Evolutionary conservation across 768 basidiomycete species (phyloP).

Genomic region (Ramaria rubella): DNA sequence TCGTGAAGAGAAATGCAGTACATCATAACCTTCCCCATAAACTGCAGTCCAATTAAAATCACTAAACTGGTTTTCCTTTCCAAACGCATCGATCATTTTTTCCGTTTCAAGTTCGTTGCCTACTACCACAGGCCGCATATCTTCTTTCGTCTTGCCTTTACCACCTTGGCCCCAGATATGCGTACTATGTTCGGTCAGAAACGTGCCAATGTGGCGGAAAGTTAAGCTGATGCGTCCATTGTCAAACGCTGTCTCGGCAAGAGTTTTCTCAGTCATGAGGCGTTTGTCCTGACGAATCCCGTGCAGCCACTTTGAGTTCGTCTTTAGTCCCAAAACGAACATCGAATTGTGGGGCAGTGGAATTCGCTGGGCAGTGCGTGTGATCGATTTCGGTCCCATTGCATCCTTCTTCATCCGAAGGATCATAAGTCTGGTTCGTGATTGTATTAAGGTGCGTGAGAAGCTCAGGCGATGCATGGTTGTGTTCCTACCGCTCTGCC

Average conservation of each 20-base stretch:
- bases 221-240: slow-evolving; percentile 75
- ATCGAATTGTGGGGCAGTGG: slow-evolving; percentile 76
- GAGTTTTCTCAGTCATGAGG: slow-evolving; percentile 42
- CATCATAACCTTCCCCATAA: slow-evolving; percentile 67
- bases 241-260: slow-evolving; percentile 45
- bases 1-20: slow-evolving; percentile 44
- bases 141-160: slow-evolving; percentile 49
- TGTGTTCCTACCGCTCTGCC: slow-evolving; percentile 39
- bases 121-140: slow-evolving; percentile 47
- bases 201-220: slow-evolving; percentile 74
- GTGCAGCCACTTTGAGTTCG: slow-evolving; percentile 72
- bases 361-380: slow-evolving; percentile 46
- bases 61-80: slow-evolving; percentile 63
- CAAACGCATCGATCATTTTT: slow-evolving; percentile 54
- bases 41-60: slow-evolving; percentile 62
- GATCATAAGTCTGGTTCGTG: slow-evolving; percentile 49
- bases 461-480: no score
- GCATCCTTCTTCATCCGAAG: slow-evolving; percentile 57
- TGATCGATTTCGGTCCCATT: neutral
- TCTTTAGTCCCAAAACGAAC: slow-evolving; percentile 71
- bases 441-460: neutral
- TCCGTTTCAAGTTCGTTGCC: slow-evolving; percentile 42
- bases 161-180: slow-evolving; percentile 73
- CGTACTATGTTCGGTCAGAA: slow-evolving; percentile 44
- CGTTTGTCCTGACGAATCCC: slow-evolving; percentile 74